Base-by-base conservation (phyloP, 2,329 filamentous ascomycete genomes). In the Colletotrichum liriopes region DNA sequence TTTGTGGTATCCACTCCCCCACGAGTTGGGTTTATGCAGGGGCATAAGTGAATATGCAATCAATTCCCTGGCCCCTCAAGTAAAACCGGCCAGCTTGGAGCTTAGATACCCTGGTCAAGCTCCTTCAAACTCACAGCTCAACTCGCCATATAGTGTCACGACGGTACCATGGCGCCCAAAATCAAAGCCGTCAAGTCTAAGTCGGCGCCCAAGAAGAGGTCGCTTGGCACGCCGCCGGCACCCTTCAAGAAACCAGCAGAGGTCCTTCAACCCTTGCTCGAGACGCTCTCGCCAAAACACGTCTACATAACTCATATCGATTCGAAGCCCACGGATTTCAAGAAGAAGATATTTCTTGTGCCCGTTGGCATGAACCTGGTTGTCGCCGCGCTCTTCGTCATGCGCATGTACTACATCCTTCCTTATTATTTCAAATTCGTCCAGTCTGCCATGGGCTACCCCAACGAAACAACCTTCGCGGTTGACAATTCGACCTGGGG, bases 281-380 rank as follows among this genome's bases (percentile, higher is more conserved):
- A 88, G 45, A 88, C 86, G 54, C 91, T 98, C 72, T 88, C 91
- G 71, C 86, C 88, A 67, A 84, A 88, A 67, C 90, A 94, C 81
- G 88, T 97, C 79, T 98, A 98, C 87, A 89, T 98, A 77, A 88
- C 93, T 39, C 95, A 98, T 84, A 86, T 97, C 82, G 95, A 98
- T 86, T 84, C 83, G 72, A 91, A 93, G 73, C 91, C 92, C 0
- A 82, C 83, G 26, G 86, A 87, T 37, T 90, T 95, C 83, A 98
- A 98, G 84, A 90, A 90, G 80, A 93, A 94, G 78, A 93, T 97
- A 77, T 98, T 98, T 82, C 77, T 91, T 59, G 91, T 98, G 0
- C 94, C 95, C 20, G 87, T 94, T 23, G 81, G 91, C 23, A 90
- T 98, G 83, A 98, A 98, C 82, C 69, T 93, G 43, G 82, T 85